phyloP scores from a whole-genome alignment of 345 rosid species.

The Syzygium grande region DNA sequence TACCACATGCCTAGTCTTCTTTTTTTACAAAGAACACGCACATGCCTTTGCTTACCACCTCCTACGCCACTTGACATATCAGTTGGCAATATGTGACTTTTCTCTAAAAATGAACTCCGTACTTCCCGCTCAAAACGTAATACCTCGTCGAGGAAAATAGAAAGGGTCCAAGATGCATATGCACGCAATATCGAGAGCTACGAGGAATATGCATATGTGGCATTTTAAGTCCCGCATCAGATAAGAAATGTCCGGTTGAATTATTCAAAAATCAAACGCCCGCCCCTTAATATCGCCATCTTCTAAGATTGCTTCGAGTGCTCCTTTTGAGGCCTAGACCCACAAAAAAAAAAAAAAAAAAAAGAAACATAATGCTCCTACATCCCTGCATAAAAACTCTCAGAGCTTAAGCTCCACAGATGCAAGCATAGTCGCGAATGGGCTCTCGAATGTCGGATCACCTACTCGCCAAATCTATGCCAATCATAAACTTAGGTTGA shows the following conservation, averaged over 20 bases:
- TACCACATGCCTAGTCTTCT: too few species aligned
- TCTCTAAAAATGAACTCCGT: accelerated
- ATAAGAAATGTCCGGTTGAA: background rate
- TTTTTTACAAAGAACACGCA: background rate
- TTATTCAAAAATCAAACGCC: background rate
- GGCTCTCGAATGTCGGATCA: background rate
- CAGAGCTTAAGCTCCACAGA: background rate
- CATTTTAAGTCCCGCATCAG: background rate
- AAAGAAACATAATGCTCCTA: background rate
- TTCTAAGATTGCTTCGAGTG: background rate
- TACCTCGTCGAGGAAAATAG: too few species aligned
- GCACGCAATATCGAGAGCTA: background rate
- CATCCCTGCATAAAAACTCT: background rate
- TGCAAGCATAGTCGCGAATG: background rate
- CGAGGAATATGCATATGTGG: accelerated
- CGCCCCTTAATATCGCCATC: accelerated
- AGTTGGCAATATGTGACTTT: background rate
- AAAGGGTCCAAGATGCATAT: background rate
- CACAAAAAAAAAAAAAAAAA: accelerated
- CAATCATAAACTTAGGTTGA: background rate
- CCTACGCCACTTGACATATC: accelerated
- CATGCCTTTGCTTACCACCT: background rate
- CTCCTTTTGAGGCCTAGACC: accelerated
- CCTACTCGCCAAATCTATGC: background rate
- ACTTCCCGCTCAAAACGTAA: accelerated